Conservation (phyloP, 805 yeast genomes). For the Saturnispora dispora region DNA sequence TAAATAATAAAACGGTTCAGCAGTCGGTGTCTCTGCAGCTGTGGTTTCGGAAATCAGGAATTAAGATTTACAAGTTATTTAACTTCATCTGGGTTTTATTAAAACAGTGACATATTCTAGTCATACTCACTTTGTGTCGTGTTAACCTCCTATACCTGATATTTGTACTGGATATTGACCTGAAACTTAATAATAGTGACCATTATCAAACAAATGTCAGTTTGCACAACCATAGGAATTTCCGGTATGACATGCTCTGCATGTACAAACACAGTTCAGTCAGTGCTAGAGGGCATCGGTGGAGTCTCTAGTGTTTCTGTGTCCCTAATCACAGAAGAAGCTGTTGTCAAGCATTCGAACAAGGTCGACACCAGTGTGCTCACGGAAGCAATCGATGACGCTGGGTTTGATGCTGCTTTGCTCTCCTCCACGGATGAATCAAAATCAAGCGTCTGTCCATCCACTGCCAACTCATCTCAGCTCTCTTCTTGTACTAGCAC, state of each 20-base stretch:
- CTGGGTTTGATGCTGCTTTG: slow-evolving; percentile 36
- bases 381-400: slow-evolving; percentile 38
- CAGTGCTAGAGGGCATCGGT: slow-evolving; percentile 33
- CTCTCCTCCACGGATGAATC: slow-evolving; percentile 1
- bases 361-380: slow-evolving; percentile 18
- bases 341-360: slow-evolving; percentile 40
- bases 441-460: not conserved
- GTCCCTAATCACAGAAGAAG: slow-evolving; percentile 66
- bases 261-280: slow-evolving; percentile 46
- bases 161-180: not conserved
- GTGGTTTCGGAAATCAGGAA: not conserved
- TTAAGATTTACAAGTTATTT: no score
- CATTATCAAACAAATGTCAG: not conserved
- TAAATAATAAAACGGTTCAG: not conserved
- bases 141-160: not conserved
- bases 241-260: slow-evolving; percentile 75
- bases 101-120: not conserved
- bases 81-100: not conserved
- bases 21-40: not conserved
- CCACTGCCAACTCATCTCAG: not conserved
- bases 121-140: not conserved
- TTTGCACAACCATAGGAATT: slow-evolving; percentile 28
- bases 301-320: slow-evolving; percentile 35
- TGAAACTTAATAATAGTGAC: not conserved
- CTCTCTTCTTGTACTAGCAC: not conserved